These are phyloP conservation scores for Diaporthe ilicicola DNA, from an alignment of 2,329 filamentous ascomycete genomes.

Conservation along the genomic window DNA sequence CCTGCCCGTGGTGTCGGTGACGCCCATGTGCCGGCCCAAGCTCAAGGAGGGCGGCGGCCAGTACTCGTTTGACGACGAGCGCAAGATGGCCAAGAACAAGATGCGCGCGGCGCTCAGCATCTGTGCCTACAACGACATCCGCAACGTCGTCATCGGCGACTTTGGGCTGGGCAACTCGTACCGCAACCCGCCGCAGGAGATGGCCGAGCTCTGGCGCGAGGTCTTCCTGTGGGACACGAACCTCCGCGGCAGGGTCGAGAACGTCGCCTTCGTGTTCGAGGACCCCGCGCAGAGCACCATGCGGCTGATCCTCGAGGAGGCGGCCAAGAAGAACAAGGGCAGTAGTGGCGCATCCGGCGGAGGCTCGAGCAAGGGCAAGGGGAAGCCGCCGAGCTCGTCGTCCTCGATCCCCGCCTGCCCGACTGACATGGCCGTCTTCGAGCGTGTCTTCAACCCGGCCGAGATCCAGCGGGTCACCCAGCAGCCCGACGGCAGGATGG, in stretches of 20 bases:
- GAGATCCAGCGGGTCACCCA: constrained; percentile 61
- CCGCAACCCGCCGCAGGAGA: constrained; percentile 70
- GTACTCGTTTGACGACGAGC: constrained; percentile 77
- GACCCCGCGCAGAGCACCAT: constrained; percentile 62
- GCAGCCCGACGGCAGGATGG: constrained; percentile 63
- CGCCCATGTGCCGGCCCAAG: constrained; percentile 77
- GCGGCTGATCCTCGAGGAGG: constrained; percentile 62
- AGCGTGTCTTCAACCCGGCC: constrained; percentile 57
- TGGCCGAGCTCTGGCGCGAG: constrained; percentile 73
- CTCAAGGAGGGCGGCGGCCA: constrained; percentile 71
- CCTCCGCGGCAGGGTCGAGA: constrained; percentile 67
- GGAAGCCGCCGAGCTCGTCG: constrained; percentile 31
- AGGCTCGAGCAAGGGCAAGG: constrained; percentile 37
- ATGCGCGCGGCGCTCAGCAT: constrained; percentile 76
- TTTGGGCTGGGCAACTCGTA: constrained; percentile 72
- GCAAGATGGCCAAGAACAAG: constrained; percentile 76
- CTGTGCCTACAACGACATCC: constrained; percentile 67
- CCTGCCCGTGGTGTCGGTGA: constrained; percentile 77
- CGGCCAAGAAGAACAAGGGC: constrained; percentile 59
- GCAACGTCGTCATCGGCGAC: constrained; percentile 68
- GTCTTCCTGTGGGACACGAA: constrained; percentile 70
- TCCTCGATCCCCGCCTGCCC: constrained; percentile 35
- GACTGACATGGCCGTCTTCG: constrained; percentile 63
- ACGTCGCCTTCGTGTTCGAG: constrained; percentile 72
- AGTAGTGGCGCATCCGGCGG: constrained; percentile 40